phyloP scores from a whole-genome alignment of 257 asterid species.

The Schizonepeta tenuifolia region DNA sequence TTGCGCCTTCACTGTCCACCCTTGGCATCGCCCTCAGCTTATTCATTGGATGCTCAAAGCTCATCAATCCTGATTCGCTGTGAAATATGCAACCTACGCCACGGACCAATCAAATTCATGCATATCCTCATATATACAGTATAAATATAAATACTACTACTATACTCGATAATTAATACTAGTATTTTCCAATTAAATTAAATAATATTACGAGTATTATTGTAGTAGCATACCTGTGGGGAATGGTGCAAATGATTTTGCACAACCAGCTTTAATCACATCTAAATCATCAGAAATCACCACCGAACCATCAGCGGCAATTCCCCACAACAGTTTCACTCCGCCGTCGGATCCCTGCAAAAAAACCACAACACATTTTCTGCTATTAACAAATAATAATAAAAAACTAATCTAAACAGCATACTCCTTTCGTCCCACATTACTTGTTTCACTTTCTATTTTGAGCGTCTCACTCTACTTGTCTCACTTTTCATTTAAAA shows the following conservation, averaged over 20 bases:
- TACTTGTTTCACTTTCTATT: too few relatives aligned
- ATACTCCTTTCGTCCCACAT: too few relatives aligned
- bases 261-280: conserved; percentile 75
- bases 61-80: conserved; percentile 79
- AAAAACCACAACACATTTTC: not conserved
- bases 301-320: conserved; percentile 86
- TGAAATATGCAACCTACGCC: conserved; percentile 56
- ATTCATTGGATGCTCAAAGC: conserved; percentile 89
- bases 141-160: too few relatives aligned
- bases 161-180: too few relatives aligned
- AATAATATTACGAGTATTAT: too few relatives aligned
- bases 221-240: conserved; percentile 53
- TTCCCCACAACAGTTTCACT: conserved; percentile 83
- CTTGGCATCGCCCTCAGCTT: conserved; percentile 80
- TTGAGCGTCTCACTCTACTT: too few relatives aligned
- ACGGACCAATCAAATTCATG: too few relatives aligned
- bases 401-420: too few relatives aligned
- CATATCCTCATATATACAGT: too few relatives aligned
- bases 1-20: conserved; percentile 81
- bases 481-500: too few relatives aligned
- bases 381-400: too few relatives aligned
- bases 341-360: conserved; percentile 85
- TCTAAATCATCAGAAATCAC: conserved; percentile 79
- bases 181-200: too few relatives aligned
- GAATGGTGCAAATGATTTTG: conserved; percentile 84